A percentile compares a stretch with the other conserved stretches of the same genome.
phyloP scores from a whole-genome alignment of 371 early-diverging fungal species.

The Mortierella sp. region DNA sequence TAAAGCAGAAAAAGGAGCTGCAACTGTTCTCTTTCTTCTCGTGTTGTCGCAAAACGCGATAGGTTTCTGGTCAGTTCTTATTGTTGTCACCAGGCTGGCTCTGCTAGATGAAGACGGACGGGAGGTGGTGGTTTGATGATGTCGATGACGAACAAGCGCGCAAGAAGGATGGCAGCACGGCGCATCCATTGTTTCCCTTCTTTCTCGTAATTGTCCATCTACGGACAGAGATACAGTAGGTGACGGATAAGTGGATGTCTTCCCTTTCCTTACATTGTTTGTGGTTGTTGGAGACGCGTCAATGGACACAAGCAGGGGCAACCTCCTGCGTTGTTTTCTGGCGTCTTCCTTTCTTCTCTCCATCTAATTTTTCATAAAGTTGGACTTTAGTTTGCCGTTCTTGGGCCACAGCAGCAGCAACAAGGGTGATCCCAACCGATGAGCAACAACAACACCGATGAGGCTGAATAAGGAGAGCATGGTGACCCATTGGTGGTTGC shows the following conservation, averaged over 20 bases:
- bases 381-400: slow-evolving; percentile 3
- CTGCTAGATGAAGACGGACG: background rate
- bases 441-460: background rate
- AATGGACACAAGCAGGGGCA: too few species aligned
- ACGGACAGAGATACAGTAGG: too few species aligned
- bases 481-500: background rate
- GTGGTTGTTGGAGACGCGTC: background rate
- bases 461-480: background rate
- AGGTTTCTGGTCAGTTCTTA: background rate
- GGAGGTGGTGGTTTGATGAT: background rate
- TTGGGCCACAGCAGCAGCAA: background rate
- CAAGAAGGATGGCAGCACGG: background rate
- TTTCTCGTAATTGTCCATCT: background rate
- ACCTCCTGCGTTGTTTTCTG: slow-evolving; percentile 5
- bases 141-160: background rate
- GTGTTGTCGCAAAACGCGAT: background rate
- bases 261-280: background rate
- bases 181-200: background rate
- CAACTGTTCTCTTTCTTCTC: background rate
- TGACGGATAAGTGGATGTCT: background rate
- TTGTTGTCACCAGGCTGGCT: background rate
- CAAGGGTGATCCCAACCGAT: background rate
- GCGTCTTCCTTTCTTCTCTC: slow-evolving; percentile 1
- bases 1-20: background rate
- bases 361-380: background rate